phyloP scores from a whole-genome alignment of 208 protist species.

The Trypanosoma caninum region DNA sequence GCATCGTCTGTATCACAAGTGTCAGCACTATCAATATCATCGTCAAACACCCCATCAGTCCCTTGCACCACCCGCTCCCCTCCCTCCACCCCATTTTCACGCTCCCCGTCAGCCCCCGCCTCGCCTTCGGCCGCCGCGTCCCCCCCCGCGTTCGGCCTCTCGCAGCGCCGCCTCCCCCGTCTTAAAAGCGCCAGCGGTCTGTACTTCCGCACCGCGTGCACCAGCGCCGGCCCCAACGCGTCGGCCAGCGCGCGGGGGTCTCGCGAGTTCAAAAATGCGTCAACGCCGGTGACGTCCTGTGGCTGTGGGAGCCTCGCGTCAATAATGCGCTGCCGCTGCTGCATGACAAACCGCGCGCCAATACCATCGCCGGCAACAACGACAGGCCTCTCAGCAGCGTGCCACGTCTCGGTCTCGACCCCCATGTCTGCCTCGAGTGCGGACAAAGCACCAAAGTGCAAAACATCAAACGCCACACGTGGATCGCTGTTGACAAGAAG shows the following conservation, averaged over 20 bases:
- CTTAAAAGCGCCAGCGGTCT: not conserved
- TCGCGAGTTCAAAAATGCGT: not conserved
- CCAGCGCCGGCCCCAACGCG: slow-evolving; percentile 10
- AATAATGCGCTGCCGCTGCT: slow-evolving; percentile 1
- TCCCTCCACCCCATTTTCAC: no score
- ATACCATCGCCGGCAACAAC: not conserved
- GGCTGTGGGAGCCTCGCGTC: slow-evolving; percentile 14
- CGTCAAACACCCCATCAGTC: no score
- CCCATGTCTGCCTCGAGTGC: slow-evolving; percentile 31
- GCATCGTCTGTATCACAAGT: no score
- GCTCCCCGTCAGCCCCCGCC: not conserved
- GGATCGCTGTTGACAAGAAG: slow-evolving; percentile 70
- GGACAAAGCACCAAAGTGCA: slow-evolving; percentile 53
- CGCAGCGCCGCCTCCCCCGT: not conserved
- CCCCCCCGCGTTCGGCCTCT: not conserved
- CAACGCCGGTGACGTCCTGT: not conserved
- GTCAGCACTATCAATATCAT: no score
- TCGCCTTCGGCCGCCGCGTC: not conserved
- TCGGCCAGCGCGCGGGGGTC: not conserved
- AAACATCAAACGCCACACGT: slow-evolving; percentile 55
- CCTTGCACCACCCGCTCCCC: no score
- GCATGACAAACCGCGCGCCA: slow-evolving; percentile 12
- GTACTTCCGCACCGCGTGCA: slow-evolving; percentile 22
- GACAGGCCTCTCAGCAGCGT: not conserved
- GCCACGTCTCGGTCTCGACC: not conserved